Evolutionary conservation across 2,329 filamentous ascomycete species (phyloP), one percentile per base, ranked within the genome.

Genomic region (Leptographium flavum): DNA sequence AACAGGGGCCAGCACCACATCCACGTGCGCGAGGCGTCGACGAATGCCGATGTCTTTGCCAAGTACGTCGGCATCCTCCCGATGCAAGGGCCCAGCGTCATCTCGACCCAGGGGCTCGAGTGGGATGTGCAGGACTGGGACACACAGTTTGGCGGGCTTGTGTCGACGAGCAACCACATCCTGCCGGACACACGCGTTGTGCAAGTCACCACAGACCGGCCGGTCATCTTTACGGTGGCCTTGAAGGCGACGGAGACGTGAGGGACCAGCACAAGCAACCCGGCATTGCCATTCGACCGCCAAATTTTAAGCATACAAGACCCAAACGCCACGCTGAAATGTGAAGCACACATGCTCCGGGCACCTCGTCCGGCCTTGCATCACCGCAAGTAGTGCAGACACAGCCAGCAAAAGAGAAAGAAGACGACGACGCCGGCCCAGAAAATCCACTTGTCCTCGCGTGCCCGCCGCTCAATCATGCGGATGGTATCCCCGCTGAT

Each of bases 401-500:
- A 87, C 52, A 92, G 65, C 79, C 87, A 96, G 63, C 90, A 94
- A 60, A 98, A 98, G 32, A 75, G 58, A 56, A 96, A 84, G 62
- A 98, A 98, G 31, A 92, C 63, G 5, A 93, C 63, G 3, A 90
- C 87, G 0, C 92, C 87, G 0, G 69, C 83, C 73, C 83, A 84
- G 61, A 98, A 98, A 31, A 98, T 94, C 87, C 88, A 96, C 65
- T 95, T 96, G 61, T 98, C 92, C 68, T 96, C 84, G 61, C 79
- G 83, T 42, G 92, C 87, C 50, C 92, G 73, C 54, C 92, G 68
- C 65, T 96, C 90, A 36, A 98, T 83, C 87, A 92, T 96, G 39
- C 92, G 79, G 52, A 98, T 98, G 2, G 92, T 98, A 60, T 96
- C 90, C 19, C 90, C 88, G 57, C 84, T 93, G 48, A 98, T 76